phyloP scores from a whole-genome alignment of 345 rosid species.

The Microthlaspi erraticum region DNA sequence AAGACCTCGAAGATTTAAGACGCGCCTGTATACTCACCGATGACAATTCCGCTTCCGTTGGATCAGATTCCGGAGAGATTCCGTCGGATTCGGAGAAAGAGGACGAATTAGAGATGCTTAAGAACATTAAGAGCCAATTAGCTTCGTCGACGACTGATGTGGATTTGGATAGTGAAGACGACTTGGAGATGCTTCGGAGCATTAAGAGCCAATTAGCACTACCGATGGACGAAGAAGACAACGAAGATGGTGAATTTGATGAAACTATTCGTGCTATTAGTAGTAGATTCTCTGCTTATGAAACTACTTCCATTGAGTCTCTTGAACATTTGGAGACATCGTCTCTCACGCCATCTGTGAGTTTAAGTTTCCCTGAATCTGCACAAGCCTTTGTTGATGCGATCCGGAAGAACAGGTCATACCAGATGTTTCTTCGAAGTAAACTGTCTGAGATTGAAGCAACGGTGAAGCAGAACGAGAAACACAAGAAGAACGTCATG shows the following conservation, averaged over 20 bases:
- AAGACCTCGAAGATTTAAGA: slow-evolving; percentile 74
- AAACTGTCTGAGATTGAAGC: slow-evolving; percentile 71
- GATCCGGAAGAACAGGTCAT: slow-evolving; percentile 73
- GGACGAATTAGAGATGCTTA: slow-evolving; percentile 60
- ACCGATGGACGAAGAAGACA: slow-evolving; percentile 35
- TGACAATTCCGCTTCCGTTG: slow-evolving; percentile 37
- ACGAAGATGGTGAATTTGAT: slow-evolving; percentile 60
- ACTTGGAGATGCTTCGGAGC: slow-evolving; percentile 55
- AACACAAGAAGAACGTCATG: slow-evolving; percentile 67
- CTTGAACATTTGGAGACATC: slow-evolving; percentile 42
- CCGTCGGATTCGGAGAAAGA: slow-evolving; percentile 54
- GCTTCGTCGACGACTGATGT: slow-evolving; percentile 42
- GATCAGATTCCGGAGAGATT: neutral
- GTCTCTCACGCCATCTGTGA: slow-evolving; percentile 27
- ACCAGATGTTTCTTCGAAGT: slow-evolving; percentile 62
- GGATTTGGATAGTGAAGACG: slow-evolving; percentile 61
- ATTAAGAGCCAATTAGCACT: slow-evolving; percentile 53
- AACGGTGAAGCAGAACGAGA: slow-evolving; percentile 75
- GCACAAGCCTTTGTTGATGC: slow-evolving; percentile 68
- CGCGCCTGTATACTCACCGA: slow-evolving; percentile 68
- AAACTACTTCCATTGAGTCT: slow-evolving; percentile 38
- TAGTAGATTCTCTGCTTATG: slow-evolving; percentile 65
- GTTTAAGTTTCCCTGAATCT: slow-evolving; percentile 62
- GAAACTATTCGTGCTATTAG: slow-evolving; percentile 65
- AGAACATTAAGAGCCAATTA: slow-evolving; percentile 55